A percentile compares a stretch with the other conserved stretches of the same genome.
Evolutionary conservation across 2,329 filamentous ascomycete genomes (phyloP).

Genomic region (Didymella lethalis): DNA sequence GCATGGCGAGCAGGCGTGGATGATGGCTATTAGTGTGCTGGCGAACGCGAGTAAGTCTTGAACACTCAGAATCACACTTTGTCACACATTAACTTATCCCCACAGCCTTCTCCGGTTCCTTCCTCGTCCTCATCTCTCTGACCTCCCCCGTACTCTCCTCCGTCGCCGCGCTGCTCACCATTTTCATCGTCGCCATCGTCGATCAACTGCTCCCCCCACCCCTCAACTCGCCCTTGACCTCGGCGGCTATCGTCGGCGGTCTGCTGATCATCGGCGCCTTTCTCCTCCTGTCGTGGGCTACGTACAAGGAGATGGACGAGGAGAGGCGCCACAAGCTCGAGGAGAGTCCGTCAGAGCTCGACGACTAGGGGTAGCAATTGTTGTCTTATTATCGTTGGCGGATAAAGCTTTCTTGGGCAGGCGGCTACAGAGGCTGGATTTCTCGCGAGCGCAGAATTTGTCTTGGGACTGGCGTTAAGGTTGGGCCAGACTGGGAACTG

Average conservation of each 20-base stretch:
- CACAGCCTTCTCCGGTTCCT: constrained; percentile 82
- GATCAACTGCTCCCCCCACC: constrained; percentile 81
- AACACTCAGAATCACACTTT: too few species aligned
- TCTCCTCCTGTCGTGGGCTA: constrained; percentile 85
- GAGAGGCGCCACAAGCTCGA: constrained; percentile 69
- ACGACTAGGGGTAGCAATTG: constrained; percentile 35
- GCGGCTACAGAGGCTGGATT: not conserved
- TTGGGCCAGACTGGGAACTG: not conserved
- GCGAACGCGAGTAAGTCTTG: constrained; percentile 76
- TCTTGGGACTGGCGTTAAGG: not conserved
- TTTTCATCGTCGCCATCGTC: constrained; percentile 92
- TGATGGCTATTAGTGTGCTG: constrained; percentile 80
- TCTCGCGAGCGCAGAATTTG: not conserved
- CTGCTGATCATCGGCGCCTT: constrained; percentile 89
- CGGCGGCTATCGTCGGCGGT: constrained; percentile 81
- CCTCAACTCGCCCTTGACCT: constrained; percentile 74
- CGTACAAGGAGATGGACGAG: constrained; percentile 91
- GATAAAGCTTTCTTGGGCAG: not conserved
- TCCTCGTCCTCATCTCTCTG: constrained; percentile 89
- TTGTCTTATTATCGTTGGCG: too few species aligned
- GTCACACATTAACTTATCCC: too few species aligned
- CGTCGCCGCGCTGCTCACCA: constrained; percentile 91
- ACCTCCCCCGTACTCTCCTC: constrained; percentile 92
- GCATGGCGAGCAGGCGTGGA: constrained; percentile 76
- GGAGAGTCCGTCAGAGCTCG: constrained; percentile 55